These are phyloP conservation scores for Boletus subcaerulescens DNA, from an alignment of 768 basidiomycete genomes.

Conservation along the genomic window DNA sequence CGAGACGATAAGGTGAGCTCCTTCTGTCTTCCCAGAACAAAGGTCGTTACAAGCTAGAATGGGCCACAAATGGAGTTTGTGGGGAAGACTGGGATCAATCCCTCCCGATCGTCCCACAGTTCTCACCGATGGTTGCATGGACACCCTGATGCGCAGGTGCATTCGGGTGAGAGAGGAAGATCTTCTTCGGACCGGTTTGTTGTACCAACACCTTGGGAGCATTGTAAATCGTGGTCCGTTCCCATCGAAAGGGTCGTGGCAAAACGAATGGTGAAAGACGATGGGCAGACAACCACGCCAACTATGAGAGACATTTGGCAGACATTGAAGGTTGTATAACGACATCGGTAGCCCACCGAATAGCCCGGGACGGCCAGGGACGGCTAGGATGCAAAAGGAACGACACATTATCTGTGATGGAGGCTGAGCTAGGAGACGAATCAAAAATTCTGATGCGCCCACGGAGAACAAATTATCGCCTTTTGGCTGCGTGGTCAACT, in stretches of 20 bases:
- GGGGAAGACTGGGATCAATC: background rate
- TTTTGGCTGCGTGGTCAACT: background rate
- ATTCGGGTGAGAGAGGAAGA: background rate
- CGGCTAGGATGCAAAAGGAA: background rate
- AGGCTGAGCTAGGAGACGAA: conserved; percentile 12
- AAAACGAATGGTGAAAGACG: background rate
- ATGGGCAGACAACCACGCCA: background rate
- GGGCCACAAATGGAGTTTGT: background rate
- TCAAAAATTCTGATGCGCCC: conserved; percentile 21
- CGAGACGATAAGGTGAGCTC: background rate
- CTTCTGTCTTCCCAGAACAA: background rate
- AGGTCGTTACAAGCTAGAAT: background rate
- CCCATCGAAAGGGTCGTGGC: conserved; percentile 22
- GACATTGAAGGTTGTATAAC: background rate
- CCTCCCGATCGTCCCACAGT: conserved; percentile 1
- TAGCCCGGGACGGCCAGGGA: conserved; percentile 13
- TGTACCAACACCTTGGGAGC: background rate
- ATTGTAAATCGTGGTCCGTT: conserved; percentile 5
- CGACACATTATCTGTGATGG: conserved; percentile 5
- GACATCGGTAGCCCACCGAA: background rate
- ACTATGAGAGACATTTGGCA: background rate
- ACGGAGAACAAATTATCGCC: background rate
- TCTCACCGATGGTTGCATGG: conserved; percentile 11
- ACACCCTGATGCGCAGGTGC: conserved; percentile 1
- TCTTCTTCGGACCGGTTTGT: conserved; percentile 10